Percentiles rank a stretch among this genome's conserved stretches.
Evolutionary conservation across 2,329 filamentous ascomycete genomes (phyloP).

Genomic region (Metarhizium sp.): DNA sequence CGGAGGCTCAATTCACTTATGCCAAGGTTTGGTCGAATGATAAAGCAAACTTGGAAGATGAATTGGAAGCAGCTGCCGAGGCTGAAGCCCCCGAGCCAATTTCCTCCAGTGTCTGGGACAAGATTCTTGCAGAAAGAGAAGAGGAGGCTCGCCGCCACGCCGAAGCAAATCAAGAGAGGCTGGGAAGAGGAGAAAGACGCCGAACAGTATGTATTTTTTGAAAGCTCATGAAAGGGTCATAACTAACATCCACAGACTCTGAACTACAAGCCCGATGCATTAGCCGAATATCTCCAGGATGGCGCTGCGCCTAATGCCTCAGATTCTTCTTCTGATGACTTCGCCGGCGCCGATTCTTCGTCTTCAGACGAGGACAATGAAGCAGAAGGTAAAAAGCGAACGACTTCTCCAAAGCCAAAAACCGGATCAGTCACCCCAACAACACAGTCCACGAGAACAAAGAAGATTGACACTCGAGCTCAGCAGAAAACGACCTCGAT

Average conservation of each 20-base stretch:
- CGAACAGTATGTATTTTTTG: conserved; percentile 30
- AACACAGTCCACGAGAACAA: conserved; percentile 15
- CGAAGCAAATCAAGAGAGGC: conserved; percentile 57
- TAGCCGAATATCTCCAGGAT: conserved; percentile 14
- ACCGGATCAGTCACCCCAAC: conserved; percentile 13
- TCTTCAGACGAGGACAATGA: conserved; percentile 19
- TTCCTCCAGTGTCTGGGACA: conserved; percentile 74
- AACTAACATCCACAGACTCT: conserved; percentile 15
- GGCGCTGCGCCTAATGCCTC: conserved; percentile 18
- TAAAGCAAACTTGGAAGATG: conserved; percentile 55
- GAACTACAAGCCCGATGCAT: conserved; percentile 23
- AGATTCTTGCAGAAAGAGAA: conserved; percentile 77
- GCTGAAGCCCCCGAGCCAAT: conserved; percentile 44
- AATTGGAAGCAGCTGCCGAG: conserved; percentile 40
- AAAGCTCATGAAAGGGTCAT: neutral
- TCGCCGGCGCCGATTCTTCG: conserved; percentile 19
- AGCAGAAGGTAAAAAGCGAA: conserved; percentile 27
- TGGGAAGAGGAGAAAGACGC: conserved; percentile 77
- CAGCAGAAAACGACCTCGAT: conserved; percentile 5
- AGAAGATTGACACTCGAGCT: conserved; percentile 22
- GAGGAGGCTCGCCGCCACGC: conserved; percentile 65
- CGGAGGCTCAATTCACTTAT: conserved; percentile 78
- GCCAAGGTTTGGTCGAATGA: conserved; percentile 91
- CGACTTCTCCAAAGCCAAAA: conserved; percentile 14
- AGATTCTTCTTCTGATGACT: conserved; percentile 26